Evolutionary conservation across 164 flowering plant species (phyloP).

Genomic region (Dillenia suffruticosa): DNA sequence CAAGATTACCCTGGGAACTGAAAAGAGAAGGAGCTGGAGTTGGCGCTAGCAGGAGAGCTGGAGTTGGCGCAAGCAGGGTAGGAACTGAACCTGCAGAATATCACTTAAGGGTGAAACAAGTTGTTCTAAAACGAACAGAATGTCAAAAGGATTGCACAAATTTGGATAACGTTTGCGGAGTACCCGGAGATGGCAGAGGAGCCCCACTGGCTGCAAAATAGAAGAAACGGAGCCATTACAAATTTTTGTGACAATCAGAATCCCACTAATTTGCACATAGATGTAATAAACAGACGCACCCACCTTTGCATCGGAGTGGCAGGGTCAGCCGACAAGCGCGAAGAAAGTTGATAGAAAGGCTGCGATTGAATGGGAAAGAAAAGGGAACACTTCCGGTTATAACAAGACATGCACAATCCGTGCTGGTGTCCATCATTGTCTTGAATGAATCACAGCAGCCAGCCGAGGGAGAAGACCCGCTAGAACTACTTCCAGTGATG

Average conservation of each 20-base stretch:
- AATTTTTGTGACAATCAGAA: too few species aligned
- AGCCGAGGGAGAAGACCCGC: constrained; percentile 27
- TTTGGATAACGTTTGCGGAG: background rate
- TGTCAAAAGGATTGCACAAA: too few species aligned
- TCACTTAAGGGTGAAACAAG: too few species aligned
- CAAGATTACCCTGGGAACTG: too few species aligned
- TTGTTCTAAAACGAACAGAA: too few species aligned
- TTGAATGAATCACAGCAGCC: constrained; percentile 39
- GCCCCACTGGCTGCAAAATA: constrained; percentile 37
- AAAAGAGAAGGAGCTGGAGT: too few species aligned
- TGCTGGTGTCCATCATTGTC: constrained; percentile 23
- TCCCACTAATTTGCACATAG: background rate
- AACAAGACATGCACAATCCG: constrained; percentile 49
- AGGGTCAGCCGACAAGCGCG: constrained; percentile 21
- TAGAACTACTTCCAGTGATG: constrained; percentile 44
- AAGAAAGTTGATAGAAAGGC: constrained; percentile 36
- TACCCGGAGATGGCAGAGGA: constrained; percentile 59
- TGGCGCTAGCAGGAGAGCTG: too few species aligned
- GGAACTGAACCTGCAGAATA: too few species aligned
- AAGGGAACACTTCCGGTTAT: constrained; percentile 46
- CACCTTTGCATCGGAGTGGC: constrained; percentile 38
- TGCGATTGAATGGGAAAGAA: constrained; percentile 17
- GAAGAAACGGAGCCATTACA: background rate
- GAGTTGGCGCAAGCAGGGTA: too few species aligned
- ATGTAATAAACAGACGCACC: background rate